These are phyloP conservation scores for Echites panduratus DNA, from an alignment of 257 asterid species.

Conservation along the genomic window DNA sequence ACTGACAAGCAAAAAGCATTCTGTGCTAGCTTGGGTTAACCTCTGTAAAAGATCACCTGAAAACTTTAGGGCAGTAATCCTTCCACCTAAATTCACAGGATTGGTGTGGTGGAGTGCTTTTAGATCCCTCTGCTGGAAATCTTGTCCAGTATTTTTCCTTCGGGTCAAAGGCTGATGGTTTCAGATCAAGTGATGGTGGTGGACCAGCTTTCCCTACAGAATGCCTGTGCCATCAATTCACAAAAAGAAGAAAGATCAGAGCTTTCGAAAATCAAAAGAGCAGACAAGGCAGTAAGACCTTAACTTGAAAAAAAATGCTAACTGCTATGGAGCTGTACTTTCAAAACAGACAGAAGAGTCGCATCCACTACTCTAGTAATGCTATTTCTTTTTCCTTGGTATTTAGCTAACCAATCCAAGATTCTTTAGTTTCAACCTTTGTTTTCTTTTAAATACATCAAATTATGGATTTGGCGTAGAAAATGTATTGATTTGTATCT, in stretches of 20 bases:
- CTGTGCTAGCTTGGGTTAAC: neutral
- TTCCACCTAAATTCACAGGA: slow-evolving; percentile 92
- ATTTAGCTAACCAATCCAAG: neutral
- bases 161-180: slow-evolving; percentile 87
- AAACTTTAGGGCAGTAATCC: slow-evolving; percentile 94
- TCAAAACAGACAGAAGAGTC: neutral
- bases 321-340: neutral
- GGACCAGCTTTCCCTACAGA: slow-evolving; percentile 89
- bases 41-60: slow-evolving; percentile 39
- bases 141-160: slow-evolving; percentile 93
- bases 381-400: neutral
- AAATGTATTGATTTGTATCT: neutral
- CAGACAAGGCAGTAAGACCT: neutral
- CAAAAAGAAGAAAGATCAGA: neutral
- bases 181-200: slow-evolving; percentile 70
- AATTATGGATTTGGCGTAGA: neutral
- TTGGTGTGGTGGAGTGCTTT: slow-evolving; percentile 77
- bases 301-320: neutral
- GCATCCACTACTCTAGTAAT: too few species aligned
- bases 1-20: neutral
- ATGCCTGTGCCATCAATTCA: slow-evolving; percentile 47
- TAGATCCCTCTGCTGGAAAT: slow-evolving; percentile 89
- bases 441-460: too few species aligned
- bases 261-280: neutral
- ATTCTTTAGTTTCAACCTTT: neutral